Evolutionary conservation across 257 asterid species (phyloP).

Genomic region (Jacaranda mimosifolia): DNA sequence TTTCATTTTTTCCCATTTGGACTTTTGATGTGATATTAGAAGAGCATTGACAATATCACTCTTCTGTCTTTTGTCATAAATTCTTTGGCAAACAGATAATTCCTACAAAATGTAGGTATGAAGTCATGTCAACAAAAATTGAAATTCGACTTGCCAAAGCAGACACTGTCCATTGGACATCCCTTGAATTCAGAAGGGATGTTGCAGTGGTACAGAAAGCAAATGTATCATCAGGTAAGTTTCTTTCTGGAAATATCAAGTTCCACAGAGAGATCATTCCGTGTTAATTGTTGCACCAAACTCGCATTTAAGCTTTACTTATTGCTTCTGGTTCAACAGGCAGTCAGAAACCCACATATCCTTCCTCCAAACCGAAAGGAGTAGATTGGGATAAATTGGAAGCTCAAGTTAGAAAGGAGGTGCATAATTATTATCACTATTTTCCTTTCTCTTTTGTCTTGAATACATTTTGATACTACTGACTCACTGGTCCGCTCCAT

Average conservation of each 20-base stretch:
- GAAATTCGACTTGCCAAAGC: conserved; percentile 92
- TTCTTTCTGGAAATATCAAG: not conserved
- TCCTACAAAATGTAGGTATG: conserved; percentile 72
- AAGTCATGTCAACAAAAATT: conserved; percentile 79
- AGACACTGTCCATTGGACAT: conserved; percentile 71
- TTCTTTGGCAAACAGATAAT: conserved; percentile 60
- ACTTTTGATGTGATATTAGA: conserved; percentile 2
- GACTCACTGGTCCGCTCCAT: conserved; percentile 8
- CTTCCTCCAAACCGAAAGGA: conserved; percentile 73
- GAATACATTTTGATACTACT: not conserved
- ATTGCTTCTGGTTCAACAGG: conserved; percentile 49
- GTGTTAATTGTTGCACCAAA: not conserved
- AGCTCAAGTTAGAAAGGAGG: conserved; percentile 88
- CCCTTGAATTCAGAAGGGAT: conserved; percentile 68
- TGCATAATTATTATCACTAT: conserved; percentile 31
- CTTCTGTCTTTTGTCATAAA: conserved; percentile 21
- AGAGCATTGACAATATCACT: not conserved
- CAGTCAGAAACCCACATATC: conserved; percentile 69
- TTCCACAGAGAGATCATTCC: not conserved
- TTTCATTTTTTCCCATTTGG: not conserved
- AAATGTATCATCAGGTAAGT: conserved; percentile 61
- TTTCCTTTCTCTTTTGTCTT: not conserved
- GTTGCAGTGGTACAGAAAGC: conserved; percentile 49
- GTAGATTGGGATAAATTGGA: conserved; percentile 93
- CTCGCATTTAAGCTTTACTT: conserved; percentile 15